Conservation (phyloP, 2,329 filamentous ascomycete genomes). For the Rutstroemia sp. region DNA sequence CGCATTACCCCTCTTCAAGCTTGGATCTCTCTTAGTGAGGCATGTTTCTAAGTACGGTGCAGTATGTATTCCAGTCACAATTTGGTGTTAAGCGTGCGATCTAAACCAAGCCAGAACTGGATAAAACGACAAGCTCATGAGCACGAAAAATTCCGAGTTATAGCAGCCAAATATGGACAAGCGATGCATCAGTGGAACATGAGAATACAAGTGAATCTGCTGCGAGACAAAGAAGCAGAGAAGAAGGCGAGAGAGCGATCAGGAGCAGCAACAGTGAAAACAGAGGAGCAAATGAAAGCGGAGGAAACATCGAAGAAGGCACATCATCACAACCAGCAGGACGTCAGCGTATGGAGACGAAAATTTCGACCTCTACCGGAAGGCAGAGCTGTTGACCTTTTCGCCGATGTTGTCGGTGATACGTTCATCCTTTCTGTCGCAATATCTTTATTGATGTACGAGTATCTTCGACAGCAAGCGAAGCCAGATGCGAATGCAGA, state of each 20-base stretch:
- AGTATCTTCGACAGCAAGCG: conserved; percentile 50
- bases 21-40: conserved; percentile 55
- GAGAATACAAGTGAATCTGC: conserved; percentile 51
- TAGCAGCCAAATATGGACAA: conserved; percentile 56
- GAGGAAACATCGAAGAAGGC: conserved; percentile 41
- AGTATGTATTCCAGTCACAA: conserved; percentile 36
- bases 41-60: conserved; percentile 64
- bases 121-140: conserved; percentile 61
- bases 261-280: conserved; percentile 57
- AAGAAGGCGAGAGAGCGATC: conserved; percentile 53
- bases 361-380: conserved; percentile 58
- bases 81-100: too few relatives aligned
- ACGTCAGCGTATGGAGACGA: conserved; percentile 51
- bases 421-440: conserved; percentile 55
- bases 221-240: conserved; percentile 51
- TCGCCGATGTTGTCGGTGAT: conserved; percentile 59
- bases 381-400: conserved; percentile 57
- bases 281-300: conserved; percentile 48
- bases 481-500: conserved; percentile 53
- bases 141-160: conserved; percentile 50
- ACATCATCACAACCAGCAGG: conserved; percentile 23
- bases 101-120: conserved; percentile 42
- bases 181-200: conserved; percentile 61
- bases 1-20: conserved; percentile 59
- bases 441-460: conserved; percentile 49